Evolutionary conservation across 805 yeast species (phyloP).

Genomic region (Metahyphopichia silvanorum): DNA sequence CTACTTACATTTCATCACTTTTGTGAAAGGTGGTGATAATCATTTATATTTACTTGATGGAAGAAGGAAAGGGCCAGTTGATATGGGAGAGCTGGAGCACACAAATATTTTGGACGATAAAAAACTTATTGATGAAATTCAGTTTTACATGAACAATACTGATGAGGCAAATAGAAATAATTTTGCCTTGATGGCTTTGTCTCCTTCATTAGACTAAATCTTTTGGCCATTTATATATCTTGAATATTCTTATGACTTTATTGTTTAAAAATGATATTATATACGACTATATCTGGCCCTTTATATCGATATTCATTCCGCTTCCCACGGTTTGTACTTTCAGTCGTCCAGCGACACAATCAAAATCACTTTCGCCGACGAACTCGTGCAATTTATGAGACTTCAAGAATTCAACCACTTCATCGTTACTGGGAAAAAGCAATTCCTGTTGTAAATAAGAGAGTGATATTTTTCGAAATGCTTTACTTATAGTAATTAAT

Average conservation of each 20-base stretch:
- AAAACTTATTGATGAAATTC: conserved; percentile 51
- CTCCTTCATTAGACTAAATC: conserved; percentile 47
- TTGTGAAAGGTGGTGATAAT: conserved; percentile 53
- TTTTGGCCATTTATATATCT: too few relatives aligned
- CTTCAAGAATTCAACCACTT: conserved; percentile 41
- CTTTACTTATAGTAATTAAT: conserved; percentile 51
- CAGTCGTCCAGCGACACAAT: conserved; percentile 31
- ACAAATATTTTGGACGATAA: conserved; percentile 54
- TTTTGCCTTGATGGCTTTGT: conserved; percentile 77
- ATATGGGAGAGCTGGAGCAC: conserved; percentile 45
- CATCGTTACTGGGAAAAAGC: conserved; percentile 33
- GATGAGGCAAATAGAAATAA: conserved; percentile 56
- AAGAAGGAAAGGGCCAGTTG: conserved; percentile 71
- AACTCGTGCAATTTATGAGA: conserved; percentile 35
- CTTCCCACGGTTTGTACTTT: conserved; percentile 34
- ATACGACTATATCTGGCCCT: conserved; percentile 68
- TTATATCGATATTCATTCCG: conserved; percentile 70
- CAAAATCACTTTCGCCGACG: conserved; percentile 17
- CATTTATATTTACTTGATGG: conserved; percentile 87
- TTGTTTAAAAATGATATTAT: background rate
- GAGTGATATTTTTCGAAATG: conserved; percentile 48
- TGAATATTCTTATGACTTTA: background rate
- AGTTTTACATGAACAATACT: conserved; percentile 62
- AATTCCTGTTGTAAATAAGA: conserved; percentile 37
- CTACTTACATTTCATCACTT: conserved; percentile 75